Conservation (phyloP, 2,329 filamentous ascomycete genomes). For the Rugonectria rugulosa region DNA sequence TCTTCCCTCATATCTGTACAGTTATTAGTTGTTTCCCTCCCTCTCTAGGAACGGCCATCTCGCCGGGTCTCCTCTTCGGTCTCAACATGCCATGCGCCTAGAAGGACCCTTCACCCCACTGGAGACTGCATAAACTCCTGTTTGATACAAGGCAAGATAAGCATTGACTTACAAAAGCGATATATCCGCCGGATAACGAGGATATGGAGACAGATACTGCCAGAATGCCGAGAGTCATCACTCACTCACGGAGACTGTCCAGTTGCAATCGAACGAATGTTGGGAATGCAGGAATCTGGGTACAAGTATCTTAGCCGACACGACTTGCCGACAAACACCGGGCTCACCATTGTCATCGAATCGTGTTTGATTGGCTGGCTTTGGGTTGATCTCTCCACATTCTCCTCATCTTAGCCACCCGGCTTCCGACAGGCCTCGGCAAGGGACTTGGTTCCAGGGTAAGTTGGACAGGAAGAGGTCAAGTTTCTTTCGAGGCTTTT, state of each 20-base stretch:
- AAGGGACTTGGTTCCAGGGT: not conserved
- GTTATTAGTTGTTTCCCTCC: not conserved
- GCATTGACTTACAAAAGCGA: not conserved
- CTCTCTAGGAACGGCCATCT: not conserved
- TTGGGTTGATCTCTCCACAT: not conserved
- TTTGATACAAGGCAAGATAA: not conserved
- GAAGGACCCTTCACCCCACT: not conserved
- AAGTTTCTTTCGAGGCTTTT: too few relatives aligned
- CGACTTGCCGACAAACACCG: not conserved
- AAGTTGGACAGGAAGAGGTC: not conserved
- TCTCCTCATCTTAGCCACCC: not conserved
- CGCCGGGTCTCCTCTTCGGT: not conserved
- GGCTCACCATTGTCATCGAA: not conserved
- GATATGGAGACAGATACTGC: not conserved
- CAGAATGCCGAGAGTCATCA: not conserved
- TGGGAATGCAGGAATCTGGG: not conserved
- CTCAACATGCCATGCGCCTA: too few relatives aligned
- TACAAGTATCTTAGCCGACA: slow-evolving; percentile 14
- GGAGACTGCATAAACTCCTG: not conserved
- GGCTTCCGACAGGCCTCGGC: slow-evolving; percentile 15
- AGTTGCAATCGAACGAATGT: not conserved
- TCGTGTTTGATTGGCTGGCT: not conserved
- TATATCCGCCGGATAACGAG: not conserved
- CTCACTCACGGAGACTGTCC: not conserved
- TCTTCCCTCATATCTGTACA: not conserved